These are phyloP conservation scores for Rosa hybrid DNA, from an alignment of 331 rosid species.

Conservation along the genomic window DNA sequence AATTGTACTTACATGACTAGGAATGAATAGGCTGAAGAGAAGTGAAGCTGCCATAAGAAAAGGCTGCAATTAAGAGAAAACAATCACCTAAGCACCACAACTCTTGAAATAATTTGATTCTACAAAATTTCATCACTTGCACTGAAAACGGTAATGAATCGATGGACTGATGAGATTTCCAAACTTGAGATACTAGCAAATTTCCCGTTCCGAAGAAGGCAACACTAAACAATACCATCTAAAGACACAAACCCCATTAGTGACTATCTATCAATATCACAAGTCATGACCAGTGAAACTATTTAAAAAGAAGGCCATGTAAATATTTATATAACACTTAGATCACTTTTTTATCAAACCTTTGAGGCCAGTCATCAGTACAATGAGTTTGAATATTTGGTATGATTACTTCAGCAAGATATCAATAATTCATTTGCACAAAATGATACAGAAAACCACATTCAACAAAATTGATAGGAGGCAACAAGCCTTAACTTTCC, in stretches of 20 bases:
- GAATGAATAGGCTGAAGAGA: conserved; percentile 81
- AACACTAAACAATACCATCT: conserved; percentile 80
- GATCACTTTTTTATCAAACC: neutral
- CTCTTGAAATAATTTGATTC: neutral
- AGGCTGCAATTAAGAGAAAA: conserved; percentile 58
- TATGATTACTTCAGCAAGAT: neutral
- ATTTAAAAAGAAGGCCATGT: neutral
- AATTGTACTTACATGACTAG: conserved; percentile 74
- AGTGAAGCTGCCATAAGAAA: conserved; percentile 89
- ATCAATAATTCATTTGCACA: neutral
- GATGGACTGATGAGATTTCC: conserved; percentile 87
- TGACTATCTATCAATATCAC: conserved; percentile 19
- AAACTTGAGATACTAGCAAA: conserved; percentile 92
- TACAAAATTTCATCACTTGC: conserved; percentile 54
- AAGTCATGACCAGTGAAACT: conserved; percentile 6
- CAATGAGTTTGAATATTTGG: neutral
- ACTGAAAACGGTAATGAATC: conserved; percentile 81
- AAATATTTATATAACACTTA: neutral
- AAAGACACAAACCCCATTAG: conserved; percentile 19
- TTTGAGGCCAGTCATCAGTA: neutral
- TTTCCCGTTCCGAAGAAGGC: conserved; percentile 93
- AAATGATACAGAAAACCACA: neutral
- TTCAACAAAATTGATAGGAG: neutral
- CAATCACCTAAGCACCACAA: conserved; percentile 28
- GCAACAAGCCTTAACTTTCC: neutral